These are phyloP conservation scores for Pascua guehoae DNA, from an alignment of 1,284 basidiomycete genomes.

Conservation along the genomic window DNA sequence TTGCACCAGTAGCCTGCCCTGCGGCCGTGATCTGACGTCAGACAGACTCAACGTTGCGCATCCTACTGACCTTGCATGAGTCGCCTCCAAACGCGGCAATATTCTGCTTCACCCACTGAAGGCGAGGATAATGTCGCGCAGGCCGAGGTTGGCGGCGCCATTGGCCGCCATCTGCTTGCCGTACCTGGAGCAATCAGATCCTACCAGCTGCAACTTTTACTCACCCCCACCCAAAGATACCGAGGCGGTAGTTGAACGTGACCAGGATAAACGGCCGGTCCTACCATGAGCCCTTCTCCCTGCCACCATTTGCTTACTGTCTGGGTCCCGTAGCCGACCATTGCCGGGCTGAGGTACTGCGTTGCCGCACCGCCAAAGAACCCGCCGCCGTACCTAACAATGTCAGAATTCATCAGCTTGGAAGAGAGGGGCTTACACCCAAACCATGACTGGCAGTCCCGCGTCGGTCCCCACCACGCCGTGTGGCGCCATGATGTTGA, in stretches of 20 bases:
- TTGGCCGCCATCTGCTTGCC: constrained; percentile 37
- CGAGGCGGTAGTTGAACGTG: constrained; percentile 51
- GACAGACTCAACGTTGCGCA: constrained; percentile 2
- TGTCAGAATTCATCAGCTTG: background rate
- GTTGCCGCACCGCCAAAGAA: constrained; percentile 24
- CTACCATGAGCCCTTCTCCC: constrained; percentile 10
- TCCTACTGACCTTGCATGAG: constrained; percentile 35
- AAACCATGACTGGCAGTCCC: constrained; percentile 47
- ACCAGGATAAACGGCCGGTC: constrained; percentile 48
- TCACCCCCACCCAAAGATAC: constrained; percentile 49
- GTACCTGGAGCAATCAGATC: constrained; percentile 13
- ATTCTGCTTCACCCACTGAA: constrained; percentile 54
- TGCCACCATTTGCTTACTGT: constrained; percentile 4
- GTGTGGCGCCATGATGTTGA: constrained; percentile 45
- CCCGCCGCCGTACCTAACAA: constrained; percentile 38
- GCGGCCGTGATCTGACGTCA: constrained; percentile 38
- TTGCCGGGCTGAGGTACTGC: constrained; percentile 21
- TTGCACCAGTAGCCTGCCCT: constrained; percentile 47
- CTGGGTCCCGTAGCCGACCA: constrained; percentile 10
- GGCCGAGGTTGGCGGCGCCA: constrained; percentile 44
- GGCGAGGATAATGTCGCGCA: constrained; percentile 51
- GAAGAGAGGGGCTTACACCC: constrained; percentile 17
- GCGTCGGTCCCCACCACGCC: constrained; percentile 16
- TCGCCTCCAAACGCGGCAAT: constrained; percentile 55
- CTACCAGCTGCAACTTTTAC: background rate